Conservation (phyloP, 2,329 filamentous ascomycete species). For the Coniochaeta sp. region DNA sequence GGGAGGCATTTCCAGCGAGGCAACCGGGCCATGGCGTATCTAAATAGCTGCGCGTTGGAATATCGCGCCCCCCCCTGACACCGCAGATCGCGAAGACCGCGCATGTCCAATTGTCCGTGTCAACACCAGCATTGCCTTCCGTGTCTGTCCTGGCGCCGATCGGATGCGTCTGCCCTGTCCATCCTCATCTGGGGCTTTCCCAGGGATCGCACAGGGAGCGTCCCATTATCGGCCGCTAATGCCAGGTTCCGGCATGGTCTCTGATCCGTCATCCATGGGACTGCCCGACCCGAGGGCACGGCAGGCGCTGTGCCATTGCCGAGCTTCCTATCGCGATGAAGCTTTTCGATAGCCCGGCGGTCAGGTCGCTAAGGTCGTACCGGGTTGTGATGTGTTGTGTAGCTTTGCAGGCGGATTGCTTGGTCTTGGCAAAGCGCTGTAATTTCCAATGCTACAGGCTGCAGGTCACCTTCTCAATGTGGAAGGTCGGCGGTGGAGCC, state of each 20-base stretch:
- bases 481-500: background rate
- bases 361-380: background rate
- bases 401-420: background rate
- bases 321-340: constrained; percentile 2
- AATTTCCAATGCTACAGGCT: constrained; percentile 1
- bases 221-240: background rate
- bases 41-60: background rate
- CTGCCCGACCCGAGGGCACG: background rate
- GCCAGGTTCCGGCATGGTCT: background rate
- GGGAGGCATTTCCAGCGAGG: background rate
- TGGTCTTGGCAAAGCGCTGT: background rate
- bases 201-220: background rate
- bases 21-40: background rate
- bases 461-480: constrained; percentile 1
- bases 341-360: background rate
- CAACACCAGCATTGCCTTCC: background rate
- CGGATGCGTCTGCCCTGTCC: background rate
- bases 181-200: background rate
- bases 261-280: background rate
- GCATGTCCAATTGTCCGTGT: background rate
- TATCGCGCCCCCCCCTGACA: background rate
- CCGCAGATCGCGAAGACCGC: background rate
- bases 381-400: background rate
- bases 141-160: background rate
- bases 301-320: background rate